Conservation (phyloP, 2,329 filamentous ascomycete genomes). For the Colletotrichum australisinense region DNA sequence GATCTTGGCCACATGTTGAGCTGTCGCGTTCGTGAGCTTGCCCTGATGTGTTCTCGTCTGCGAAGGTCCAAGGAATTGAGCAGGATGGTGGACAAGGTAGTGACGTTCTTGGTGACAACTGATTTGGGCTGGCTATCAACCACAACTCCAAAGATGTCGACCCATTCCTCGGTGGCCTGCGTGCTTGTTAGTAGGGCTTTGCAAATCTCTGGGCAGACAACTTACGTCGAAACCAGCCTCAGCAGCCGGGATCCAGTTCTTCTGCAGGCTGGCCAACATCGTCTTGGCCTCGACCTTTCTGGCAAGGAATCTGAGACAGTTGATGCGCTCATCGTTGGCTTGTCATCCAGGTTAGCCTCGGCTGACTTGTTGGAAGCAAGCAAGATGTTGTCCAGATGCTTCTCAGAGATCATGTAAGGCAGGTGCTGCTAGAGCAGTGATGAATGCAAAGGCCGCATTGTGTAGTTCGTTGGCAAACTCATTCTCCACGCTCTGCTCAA, state of each 20-base stretch:
- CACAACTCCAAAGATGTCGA: conserved; percentile 76
- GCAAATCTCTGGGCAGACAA: background rate
- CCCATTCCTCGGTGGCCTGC: conserved; percentile 74
- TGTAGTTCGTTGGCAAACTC: conserved; percentile 74
- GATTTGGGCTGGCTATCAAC: conserved; percentile 84
- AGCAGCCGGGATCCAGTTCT: conserved; percentile 77
- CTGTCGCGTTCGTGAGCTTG: conserved; percentile 52
- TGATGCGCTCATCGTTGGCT: conserved; percentile 71
- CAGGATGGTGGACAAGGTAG: conserved; percentile 74
- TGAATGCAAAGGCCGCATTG: conserved; percentile 83
- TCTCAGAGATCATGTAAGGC: conserved; percentile 87
- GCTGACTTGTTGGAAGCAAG: conserved; percentile 79
- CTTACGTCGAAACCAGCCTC: conserved; percentile 71
- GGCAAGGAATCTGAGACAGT: conserved; percentile 80
- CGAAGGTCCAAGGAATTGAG: conserved; percentile 73
- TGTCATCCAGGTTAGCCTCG: conserved; percentile 67
- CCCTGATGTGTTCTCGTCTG: conserved; percentile 61
- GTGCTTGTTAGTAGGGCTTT: conserved; percentile 7
- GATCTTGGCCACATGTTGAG: conserved; percentile 61
- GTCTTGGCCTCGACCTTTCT: conserved; percentile 81
- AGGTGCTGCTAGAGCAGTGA: conserved; percentile 84
- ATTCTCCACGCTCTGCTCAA: conserved; percentile 71
- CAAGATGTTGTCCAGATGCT: conserved; percentile 79
- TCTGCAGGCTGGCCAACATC: conserved; percentile 78
- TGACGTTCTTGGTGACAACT: conserved; percentile 79